These are phyloP conservation scores for Polytrichum formosum DNA, from an alignment of 225 moss, liverwort and hornwort species.

Conservation along the genomic window DNA sequence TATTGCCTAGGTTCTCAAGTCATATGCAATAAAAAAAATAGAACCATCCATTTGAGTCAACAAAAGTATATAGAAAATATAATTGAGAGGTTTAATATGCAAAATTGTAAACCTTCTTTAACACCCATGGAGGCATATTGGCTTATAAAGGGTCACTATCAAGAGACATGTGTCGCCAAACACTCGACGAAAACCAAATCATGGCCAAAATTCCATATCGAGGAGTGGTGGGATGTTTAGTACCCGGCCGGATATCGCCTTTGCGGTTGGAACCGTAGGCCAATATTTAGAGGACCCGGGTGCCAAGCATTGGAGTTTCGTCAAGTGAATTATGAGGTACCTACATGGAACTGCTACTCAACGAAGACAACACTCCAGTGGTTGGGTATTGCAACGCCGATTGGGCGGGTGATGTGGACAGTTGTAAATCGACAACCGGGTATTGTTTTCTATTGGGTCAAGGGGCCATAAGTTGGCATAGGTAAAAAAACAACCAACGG, in stretches of 20 bases:
- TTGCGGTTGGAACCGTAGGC: background rate
- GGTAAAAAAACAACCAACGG: too few species aligned
- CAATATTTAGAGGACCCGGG: background rate
- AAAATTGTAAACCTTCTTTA: background rate
- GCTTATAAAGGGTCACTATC: too few species aligned
- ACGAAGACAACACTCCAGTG: too few species aligned
- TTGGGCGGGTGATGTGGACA: too few species aligned
- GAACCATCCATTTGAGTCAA: slow-evolving; percentile 1
- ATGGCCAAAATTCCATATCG: background rate
- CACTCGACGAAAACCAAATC: background rate
- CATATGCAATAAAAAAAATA: background rate
- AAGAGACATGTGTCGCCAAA: background rate
- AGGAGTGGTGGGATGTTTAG: background rate
- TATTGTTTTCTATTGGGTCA: too few species aligned
- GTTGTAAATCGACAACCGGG: too few species aligned
- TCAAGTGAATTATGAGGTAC: background rate
- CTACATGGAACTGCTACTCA: too few species aligned
- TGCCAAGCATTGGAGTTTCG: background rate
- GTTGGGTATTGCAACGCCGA: too few species aligned
- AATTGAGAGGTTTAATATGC: background rate
- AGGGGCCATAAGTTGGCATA: too few species aligned
- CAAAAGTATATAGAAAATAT: background rate
- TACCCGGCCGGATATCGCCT: background rate
- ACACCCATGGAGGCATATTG: background rate
- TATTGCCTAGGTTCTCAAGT: background rate